Evolutionary conservation across 1,284 basidiomycete genomes (phyloP), one percentile per base, ranked within the genome.

Genomic region (Tylopilus sp.): DNA sequence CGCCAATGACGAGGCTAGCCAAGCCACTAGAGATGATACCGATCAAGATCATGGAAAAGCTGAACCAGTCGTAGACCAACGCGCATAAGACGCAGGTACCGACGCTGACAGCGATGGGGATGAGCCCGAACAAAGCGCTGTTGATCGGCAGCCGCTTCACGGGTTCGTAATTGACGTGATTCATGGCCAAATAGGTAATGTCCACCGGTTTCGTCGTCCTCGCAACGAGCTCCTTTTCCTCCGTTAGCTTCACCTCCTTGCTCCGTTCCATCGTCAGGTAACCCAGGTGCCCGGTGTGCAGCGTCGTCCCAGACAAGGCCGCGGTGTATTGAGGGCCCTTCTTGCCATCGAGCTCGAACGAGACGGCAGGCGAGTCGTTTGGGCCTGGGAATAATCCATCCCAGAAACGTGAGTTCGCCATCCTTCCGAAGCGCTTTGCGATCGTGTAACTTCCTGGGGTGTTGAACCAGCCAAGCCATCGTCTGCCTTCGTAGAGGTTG

Each of bases 401-500:
- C 63, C 65, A 68, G 19, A 67, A 51, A 12, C 52, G 48, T 11
- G 62, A 58, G 31, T 60, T 56, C 0, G 67, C 67, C 44, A 67
- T 57, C 35, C 47, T 36, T 8, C 59, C 65, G 23, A 65, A 69
- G 8, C 54, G 52, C 36, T 58, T 63, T 12, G 61, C 66, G 10
- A 68, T 37, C 1, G 42, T 49, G 33, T 64, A 67, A 41, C 63
- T 59, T 13, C 66, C 66, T 3, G 66, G 66, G 7, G 60, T 58
- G 13, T 68, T 69, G 43, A 55, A 69, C 68, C 68, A 68, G 4
- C 66, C 66, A n/a, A 69, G 41, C 58, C 56, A 68, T 7, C 53
- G 59, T 35, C 59, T 57, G 5, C 54, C 55, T 34, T 44, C 23
- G 41, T 56, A 67, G 12, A 69, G 44, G 26, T 63, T 58, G 30